Evolutionary conservation across 1,284 basidiomycete genomes (phyloP).

Genomic region (Peniophora sp.): DNA sequence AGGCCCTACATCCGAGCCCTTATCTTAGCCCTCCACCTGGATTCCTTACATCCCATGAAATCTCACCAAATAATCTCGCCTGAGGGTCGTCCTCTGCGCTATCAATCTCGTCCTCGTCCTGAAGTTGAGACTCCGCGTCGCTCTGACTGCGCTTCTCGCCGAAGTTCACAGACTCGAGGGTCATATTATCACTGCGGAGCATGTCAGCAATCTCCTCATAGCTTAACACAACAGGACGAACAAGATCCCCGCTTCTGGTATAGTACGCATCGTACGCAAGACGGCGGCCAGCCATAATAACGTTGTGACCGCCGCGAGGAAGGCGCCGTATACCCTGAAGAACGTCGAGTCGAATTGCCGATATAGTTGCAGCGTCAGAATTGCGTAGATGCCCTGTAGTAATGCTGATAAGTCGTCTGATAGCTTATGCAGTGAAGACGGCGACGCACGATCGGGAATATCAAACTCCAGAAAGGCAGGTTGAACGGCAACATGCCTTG

Average conservation of each 20-base stretch:
- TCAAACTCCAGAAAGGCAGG: conserved; percentile 48
- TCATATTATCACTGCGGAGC: not conserved
- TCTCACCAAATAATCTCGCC: too few relatives aligned
- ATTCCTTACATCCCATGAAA: too few relatives aligned
- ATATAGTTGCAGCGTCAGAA: conserved; percentile 3
- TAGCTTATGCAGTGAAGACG: too few relatives aligned
- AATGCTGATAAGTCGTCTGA: too few relatives aligned
- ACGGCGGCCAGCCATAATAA: conserved; percentile 38
- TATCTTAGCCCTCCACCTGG: too few relatives aligned
- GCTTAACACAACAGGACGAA: too few relatives aligned
- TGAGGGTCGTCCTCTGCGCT: too few relatives aligned
- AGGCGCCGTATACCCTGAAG: conserved; percentile 32
- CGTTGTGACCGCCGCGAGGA: conserved; percentile 30
- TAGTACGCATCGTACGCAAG: conserved; percentile 12
- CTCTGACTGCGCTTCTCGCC: not conserved
- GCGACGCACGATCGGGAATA: conserved; percentile 58
- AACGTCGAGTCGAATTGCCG: conserved; percentile 18
- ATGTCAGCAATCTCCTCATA: too few relatives aligned
- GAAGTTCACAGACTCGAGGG: not conserved
- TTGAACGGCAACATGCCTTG: conserved; percentile 34
- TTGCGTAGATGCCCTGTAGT: conserved; percentile 46
- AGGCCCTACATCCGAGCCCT: too few relatives aligned
- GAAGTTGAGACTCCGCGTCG: not conserved
- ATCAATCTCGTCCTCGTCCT: not conserved
- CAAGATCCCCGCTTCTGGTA: conserved; percentile 9